Evolutionary conservation across 495 filamentous ascomycete genomes (phyloP).

Genomic region (Penicillium silybi): DNA sequence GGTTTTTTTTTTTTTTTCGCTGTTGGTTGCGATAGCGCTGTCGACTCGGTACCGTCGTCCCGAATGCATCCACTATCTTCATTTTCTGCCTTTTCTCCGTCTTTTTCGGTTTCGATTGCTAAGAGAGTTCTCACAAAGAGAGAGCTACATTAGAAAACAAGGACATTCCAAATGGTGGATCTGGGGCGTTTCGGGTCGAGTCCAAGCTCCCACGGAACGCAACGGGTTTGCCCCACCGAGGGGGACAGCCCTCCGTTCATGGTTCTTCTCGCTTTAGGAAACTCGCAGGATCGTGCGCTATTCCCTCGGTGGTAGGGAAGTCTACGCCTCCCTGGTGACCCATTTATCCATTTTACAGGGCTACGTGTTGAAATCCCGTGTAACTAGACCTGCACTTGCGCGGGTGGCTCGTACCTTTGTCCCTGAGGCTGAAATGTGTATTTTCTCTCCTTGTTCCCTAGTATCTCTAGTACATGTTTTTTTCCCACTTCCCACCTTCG

Average conservation of each 20-base stretch:
- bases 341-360: no score
- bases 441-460: neutral
- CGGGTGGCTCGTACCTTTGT: neutral
- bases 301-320: neutral
- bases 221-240: constrained; percentile 23
- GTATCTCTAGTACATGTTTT: no score
- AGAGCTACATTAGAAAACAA: no score
- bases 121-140: neutral
- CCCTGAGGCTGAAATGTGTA: constrained; percentile 4
- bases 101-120: neutral
- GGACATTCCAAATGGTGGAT: constrained; percentile 11
- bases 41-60: no score
- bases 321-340: neutral
- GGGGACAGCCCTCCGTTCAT: neutral
- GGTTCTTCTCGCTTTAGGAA: constrained; percentile 7
- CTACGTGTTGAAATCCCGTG: neutral
- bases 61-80: no score
- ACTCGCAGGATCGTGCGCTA: constrained; percentile 14
- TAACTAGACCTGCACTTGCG: no score
- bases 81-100: neutral
- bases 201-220: constrained; percentile 22
- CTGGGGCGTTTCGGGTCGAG: neutral
- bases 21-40: neutral
- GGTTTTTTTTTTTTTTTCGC: neutral
- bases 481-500: no score